Base-by-base conservation (phyloP, 495 filamentous ascomycete genomes). In the Xylaria curta region DNA sequence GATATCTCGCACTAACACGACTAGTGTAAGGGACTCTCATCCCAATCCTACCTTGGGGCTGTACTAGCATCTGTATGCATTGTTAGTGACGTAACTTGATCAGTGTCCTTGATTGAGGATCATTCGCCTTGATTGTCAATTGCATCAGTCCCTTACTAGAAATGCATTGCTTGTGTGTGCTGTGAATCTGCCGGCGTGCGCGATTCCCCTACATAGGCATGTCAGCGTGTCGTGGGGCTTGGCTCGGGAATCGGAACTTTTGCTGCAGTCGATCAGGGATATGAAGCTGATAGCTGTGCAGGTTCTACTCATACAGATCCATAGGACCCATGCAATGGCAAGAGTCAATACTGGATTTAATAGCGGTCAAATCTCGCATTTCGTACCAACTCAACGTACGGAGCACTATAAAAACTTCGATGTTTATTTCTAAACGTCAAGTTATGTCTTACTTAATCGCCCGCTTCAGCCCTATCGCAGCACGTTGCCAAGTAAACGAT, bases 381-480 rank as follows among this genome's bases (percentile, higher is more conserved):
- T 31, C 15, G 54, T 21, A 21, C n/a, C 47, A 51, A 51, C 47
- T 51, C 36, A 38, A 38, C 36, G 36, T 38, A 38, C 36, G 6
- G 36, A 0, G 36, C 13, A 42, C 1, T 13, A 8, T 9, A 38
- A 42, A 12, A 12, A 42, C 38, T 42, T 42, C 10, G 3, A 13
- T 54, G 10, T 54, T 54, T 54, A 26, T 26, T 28, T 15, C 21
- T 53, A 49, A 36, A 36, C 33, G 33, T 36, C 33, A 5, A 38
- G 6, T 31, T 38, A 51, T 8, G 24, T 51, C n/a, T 51, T 51
- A 19, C 21, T n/a, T 53, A 24, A 13, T 53, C 19, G 49, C 21
- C 33, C 17, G 31, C 58, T 40, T 60, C 28, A 60, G 58, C 58
- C 58, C 58, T 60, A 60, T 38, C 58, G 58, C 33, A 40, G 33